A percentile compares a stretch with the other conserved stretches of the same genome.
Evolutionary conservation across 2,329 filamentous ascomycete genomes (phyloP).

Genomic region (Microdochium trichocladiopsis): DNA sequence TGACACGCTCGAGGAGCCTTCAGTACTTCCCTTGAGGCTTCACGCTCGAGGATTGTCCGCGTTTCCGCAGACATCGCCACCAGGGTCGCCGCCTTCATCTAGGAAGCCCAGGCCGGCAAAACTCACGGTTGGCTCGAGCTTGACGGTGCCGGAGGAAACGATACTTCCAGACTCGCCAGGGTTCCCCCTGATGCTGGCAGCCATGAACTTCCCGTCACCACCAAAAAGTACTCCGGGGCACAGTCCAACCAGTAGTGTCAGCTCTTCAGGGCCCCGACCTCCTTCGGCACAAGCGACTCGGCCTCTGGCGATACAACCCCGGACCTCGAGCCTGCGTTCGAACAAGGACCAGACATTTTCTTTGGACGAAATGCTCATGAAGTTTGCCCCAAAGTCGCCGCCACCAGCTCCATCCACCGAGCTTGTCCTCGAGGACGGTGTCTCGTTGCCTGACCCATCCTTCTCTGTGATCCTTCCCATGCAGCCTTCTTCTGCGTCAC

Average conservation of each 20-base stretch:
- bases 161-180: slow-evolving; percentile 17
- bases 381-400: slow-evolving; percentile 1
- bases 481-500: too few relatives aligned
- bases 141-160: slow-evolving; percentile 11
- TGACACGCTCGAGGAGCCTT: not conserved
- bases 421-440: too few relatives aligned
- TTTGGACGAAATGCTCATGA: slow-evolving; percentile 15
- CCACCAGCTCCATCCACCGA: not conserved
- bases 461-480: too few relatives aligned
- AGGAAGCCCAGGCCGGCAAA: slow-evolving; percentile 2
- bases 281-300: slow-evolving; percentile 8
- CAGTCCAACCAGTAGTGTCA: slow-evolving; percentile 9
- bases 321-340: slow-evolving; percentile 4
- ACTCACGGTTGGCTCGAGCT: slow-evolving; percentile 4
- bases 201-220: slow-evolving; percentile 17
- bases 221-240: slow-evolving; percentile 11
- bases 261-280: not conserved
- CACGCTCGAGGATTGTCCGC: not conserved
- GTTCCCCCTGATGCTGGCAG: slow-evolving; percentile 19
- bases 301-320: slow-evolving; percentile 13
- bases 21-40: not conserved
- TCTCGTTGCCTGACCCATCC: too few relatives aligned
- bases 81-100: not conserved
- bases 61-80: not conserved
- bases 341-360: slow-evolving; percentile 6